Evolutionary conservation across 1,284 basidiomycete species (phyloP), one percentile per base, ranked within the genome.

Genomic region (Coniferiporia sulphurascens): DNA sequence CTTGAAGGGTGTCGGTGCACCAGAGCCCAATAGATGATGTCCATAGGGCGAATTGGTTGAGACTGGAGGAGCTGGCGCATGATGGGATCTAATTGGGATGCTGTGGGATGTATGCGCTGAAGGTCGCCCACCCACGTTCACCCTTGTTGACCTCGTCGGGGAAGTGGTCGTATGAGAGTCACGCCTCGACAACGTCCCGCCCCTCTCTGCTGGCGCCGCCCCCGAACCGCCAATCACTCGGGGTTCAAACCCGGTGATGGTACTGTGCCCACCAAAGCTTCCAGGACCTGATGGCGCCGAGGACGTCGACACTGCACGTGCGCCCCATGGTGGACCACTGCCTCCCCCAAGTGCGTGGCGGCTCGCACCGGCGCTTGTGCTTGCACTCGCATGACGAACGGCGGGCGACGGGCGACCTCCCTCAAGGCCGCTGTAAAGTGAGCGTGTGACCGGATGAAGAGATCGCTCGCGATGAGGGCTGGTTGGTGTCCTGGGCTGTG

Each of bases 1-100:
- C 56, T 79, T 76, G 67, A 89, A 89, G 15, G 79, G 69, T 65
- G 62, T 76, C 67, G 58, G 66, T 52, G 51, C 64, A 49, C 58
- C 50, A 32, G 38, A 41, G 12, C 54, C 55, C 3, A 50, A 43
- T 52, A 56, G 8, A 19, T 49, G 52, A 41, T 54, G 55, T 12
- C 55, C 35, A 55, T 59, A 50, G 10, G 48, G 51, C 12, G 38
- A 49, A 8, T 10, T 22, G 48, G n/a, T 45, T n/a, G 56, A 22
- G 48, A 19, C 12, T n/a, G 17, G 2, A 10, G 32, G n/a, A 27
- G 38, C 32, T 22, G 41, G 10, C 9, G 32, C 19, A 45, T 36
- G 53, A 13, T 45, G 38, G 10, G 52, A 53, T 19, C 54, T 32
- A 21, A 53, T 44, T 19, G 56, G 57, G 27, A 52, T 48, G 46